Percentiles rank a stretch among this genome's conserved stretches.
Conservation (phyloP, 2,329 filamentous ascomycete species). For the Pseudocercospora musae region DNA sequence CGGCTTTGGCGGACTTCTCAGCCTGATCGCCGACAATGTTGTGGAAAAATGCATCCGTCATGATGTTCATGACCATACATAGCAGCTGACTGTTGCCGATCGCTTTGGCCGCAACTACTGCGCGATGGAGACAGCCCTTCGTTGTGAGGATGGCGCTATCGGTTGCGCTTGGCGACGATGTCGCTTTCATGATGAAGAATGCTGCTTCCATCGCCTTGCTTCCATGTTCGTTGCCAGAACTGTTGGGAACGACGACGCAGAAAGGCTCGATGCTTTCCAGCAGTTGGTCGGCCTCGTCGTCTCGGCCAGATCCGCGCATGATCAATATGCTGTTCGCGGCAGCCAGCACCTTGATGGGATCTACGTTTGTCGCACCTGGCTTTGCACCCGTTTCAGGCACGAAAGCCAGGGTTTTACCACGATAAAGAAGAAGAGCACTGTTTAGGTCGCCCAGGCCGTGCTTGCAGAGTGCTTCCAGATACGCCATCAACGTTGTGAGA, state of each 20-base stretch:
- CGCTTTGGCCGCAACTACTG: slow-evolving; percentile 65
- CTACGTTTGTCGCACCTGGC: slow-evolving; percentile 36
- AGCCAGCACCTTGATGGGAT: slow-evolving; percentile 43
- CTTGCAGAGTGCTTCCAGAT: slow-evolving; percentile 70
- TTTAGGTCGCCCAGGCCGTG: slow-evolving; percentile 74
- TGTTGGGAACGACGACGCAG: slow-evolving; percentile 66
- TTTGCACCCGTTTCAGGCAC: slow-evolving; percentile 40
- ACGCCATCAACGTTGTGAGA: slow-evolving; percentile 49
- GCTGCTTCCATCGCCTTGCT: slow-evolving; percentile 75
- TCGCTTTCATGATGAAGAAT: slow-evolving; percentile 70
- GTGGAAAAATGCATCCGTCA: slow-evolving; percentile 78
- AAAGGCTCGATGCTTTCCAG: slow-evolving; percentile 65
- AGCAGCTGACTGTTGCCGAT: slow-evolving; percentile 75
- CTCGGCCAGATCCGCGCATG: slow-evolving; percentile 39
- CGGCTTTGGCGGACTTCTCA: slow-evolving; percentile 48
- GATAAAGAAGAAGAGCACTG: slow-evolving; percentile 65
- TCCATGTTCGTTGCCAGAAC: slow-evolving; percentile 62
- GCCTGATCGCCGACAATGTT: slow-evolving; percentile 67
- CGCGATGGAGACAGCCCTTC: slow-evolving; percentile 73
- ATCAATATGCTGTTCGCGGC: slow-evolving; percentile 50
- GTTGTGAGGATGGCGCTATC: slow-evolving; percentile 64
- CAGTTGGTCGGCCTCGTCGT: slow-evolving; percentile 55
- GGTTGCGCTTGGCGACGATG: slow-evolving; percentile 48
- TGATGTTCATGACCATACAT: slow-evolving; percentile 79
- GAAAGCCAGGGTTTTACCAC: slow-evolving; percentile 54